Evolutionary conservation across 1,139 yeast genomes (phyloP).

Genomic region (Magnusiomyces suaveolens): DNA sequence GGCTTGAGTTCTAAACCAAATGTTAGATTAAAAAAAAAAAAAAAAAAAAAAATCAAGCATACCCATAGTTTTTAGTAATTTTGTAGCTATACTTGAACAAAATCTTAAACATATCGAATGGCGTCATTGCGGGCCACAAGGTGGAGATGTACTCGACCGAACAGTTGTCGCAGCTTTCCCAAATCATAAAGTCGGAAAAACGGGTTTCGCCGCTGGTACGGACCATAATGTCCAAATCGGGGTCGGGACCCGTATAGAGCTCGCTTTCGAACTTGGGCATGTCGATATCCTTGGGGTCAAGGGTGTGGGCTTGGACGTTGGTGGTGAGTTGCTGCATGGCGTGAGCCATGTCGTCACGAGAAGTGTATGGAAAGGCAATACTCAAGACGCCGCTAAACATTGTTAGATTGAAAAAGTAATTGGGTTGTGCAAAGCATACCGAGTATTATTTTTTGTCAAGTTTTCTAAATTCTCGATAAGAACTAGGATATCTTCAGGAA

Average conservation of each 20-base stretch:
- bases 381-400: conserved; percentile 56
- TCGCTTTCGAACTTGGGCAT: conserved; percentile 42
- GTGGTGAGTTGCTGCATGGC: conserved; percentile 49
- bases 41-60: background rate
- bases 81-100: conserved; percentile 45
- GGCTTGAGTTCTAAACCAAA: too few species aligned
- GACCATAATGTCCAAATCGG: conserved; percentile 71
- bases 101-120: conserved; percentile 47
- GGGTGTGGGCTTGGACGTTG: conserved; percentile 28
- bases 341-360: conserved; percentile 79
- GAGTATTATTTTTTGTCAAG: conserved; percentile 51
- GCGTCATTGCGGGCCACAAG: conserved; percentile 85
- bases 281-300: conserved; percentile 33
- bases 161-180: conserved; percentile 69
- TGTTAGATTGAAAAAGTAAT: too few species aligned
- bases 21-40: too few species aligned
- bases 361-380: conserved; percentile 92
- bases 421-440: too few species aligned
- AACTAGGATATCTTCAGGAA: conserved; percentile 61
- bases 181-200: conserved; percentile 78
- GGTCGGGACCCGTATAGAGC: conserved; percentile 58
- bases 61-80: conserved; percentile 30
- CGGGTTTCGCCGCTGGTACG: conserved; percentile 84
- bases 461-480: conserved; percentile 56
- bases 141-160: conserved; percentile 63